These are phyloP conservation scores for Posidonia oceanica DNA, from an alignment of 116 monocot genomes.

Conservation along the genomic window DNA sequence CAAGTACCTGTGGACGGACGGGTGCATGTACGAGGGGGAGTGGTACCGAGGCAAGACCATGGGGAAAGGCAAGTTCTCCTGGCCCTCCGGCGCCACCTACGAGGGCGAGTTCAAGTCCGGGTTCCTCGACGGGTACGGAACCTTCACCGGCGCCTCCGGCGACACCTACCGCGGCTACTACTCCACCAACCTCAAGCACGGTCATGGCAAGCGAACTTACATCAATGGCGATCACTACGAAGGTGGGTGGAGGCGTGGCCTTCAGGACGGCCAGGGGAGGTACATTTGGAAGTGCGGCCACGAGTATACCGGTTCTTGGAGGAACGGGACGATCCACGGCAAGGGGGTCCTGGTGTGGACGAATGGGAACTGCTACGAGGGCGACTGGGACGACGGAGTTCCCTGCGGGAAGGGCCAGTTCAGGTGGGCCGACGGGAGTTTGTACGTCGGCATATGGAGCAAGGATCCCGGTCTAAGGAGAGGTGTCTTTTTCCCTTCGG, in stretches of 20 bases:
- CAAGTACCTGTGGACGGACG: constrained; percentile 56
- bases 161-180: constrained; percentile 41
- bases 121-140: constrained; percentile 43
- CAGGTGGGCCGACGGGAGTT: constrained; percentile 39
- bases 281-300: constrained; percentile 42
- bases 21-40: constrained; percentile 56
- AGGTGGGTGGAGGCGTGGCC: constrained; percentile 35
- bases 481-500: constrained; percentile 41
- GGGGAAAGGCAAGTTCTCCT: constrained; percentile 50
- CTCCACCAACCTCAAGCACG: constrained; percentile 38
- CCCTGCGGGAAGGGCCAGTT: constrained; percentile 40
- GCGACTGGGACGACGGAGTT: constrained; percentile 45
- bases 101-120: constrained; percentile 53
- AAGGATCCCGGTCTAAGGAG: constrained; percentile 18
- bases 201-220: constrained; percentile 30
- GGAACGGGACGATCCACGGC: constrained; percentile 22
- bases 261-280: constrained; percentile 33
- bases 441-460: constrained; percentile 40
- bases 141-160: constrained; percentile 28
- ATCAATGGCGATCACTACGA: constrained; percentile 50
- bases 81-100: constrained; percentile 59
- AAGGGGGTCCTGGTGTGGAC: constrained; percentile 24
- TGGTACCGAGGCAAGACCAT: constrained; percentile 34
- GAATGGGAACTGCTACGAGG: constrained; percentile 46
- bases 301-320: constrained; percentile 40